phyloP scores from a whole-genome alignment of 164 flowering plant species.

The Kalanchoe fedtschenkoi region DNA sequence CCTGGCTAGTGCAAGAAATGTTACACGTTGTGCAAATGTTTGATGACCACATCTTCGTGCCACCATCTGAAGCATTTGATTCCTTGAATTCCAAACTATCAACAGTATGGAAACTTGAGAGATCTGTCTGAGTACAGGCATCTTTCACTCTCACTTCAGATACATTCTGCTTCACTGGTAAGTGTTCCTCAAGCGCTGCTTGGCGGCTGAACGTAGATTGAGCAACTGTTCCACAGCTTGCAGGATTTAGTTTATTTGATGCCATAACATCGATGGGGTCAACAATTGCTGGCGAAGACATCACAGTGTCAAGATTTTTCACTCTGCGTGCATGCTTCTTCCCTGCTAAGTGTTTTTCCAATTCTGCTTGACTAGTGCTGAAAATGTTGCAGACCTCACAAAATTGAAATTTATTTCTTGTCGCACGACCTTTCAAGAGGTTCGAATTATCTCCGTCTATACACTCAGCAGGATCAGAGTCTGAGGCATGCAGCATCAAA shows the following conservation, averaged over 20 bases:
- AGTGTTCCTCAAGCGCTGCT: no score
- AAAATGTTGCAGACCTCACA: background rate
- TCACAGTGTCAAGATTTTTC: background rate
- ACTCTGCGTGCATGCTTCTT: background rate
- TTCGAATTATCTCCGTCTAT: background rate
- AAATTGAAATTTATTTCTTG: background rate
- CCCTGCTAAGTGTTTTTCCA: conserved; percentile 1
- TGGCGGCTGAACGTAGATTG: no score
- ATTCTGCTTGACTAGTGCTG: background rate
- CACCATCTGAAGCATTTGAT: conserved; percentile 9
- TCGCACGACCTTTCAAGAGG: background rate
- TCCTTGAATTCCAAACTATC: conserved; percentile 11
- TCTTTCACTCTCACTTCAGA: no score
- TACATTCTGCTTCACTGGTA: no score
- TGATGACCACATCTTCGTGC: conserved; percentile 10
- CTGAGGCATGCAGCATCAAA: no score
- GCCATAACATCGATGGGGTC: background rate
- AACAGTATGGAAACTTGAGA: background rate
- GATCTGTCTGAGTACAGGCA: background rate
- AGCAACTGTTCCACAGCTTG: no score
- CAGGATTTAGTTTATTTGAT: background rate
- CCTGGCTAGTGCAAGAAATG: conserved; percentile 20
- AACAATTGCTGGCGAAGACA: background rate
- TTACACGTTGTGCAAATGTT: conserved; percentile 18
- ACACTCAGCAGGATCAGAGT: background rate